Evolutionary conservation across 2,329 filamentous ascomycete genomes (phyloP).

Genomic region (Botrytis cinerea): DNA sequence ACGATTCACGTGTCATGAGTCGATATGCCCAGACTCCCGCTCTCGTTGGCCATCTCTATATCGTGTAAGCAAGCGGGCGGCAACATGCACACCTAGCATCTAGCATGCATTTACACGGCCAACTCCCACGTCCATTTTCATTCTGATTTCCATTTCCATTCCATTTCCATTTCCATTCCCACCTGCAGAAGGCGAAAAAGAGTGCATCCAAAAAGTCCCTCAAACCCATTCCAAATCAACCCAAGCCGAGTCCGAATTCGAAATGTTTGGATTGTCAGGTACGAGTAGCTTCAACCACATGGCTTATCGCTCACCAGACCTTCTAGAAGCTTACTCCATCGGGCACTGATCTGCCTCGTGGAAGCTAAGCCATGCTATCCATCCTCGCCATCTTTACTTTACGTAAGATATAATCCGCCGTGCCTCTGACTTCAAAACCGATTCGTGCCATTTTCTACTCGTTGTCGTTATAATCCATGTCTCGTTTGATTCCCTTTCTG

Average conservation of each 20-base stretch:
- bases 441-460: not conserved
- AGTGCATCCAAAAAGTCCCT: not conserved
- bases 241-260: not conserved
- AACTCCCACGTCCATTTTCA: not conserved
- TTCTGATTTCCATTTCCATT: too few species aligned
- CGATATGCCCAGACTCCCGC: not conserved
- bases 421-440: not conserved
- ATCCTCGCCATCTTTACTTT: conserved; percentile 5
- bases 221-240: not conserved
- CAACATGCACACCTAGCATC: too few species aligned
- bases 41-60: too few species aligned
- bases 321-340: not conserved
- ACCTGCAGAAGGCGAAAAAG: not conserved
- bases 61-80: too few species aligned
- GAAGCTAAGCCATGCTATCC: not conserved
- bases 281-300: not conserved
- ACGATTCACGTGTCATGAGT: too few species aligned
- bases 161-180: not conserved
- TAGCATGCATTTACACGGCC: not conserved
- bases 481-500: not conserved
- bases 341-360: not conserved
- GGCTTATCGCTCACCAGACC: not conserved
- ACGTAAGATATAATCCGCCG: not conserved
- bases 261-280: not conserved
- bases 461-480: not conserved